Percentiles rank a stretch among this genome's conserved stretches.
Conservation (phyloP, 1,139 yeast species). For the Candida sp. region DNA sequence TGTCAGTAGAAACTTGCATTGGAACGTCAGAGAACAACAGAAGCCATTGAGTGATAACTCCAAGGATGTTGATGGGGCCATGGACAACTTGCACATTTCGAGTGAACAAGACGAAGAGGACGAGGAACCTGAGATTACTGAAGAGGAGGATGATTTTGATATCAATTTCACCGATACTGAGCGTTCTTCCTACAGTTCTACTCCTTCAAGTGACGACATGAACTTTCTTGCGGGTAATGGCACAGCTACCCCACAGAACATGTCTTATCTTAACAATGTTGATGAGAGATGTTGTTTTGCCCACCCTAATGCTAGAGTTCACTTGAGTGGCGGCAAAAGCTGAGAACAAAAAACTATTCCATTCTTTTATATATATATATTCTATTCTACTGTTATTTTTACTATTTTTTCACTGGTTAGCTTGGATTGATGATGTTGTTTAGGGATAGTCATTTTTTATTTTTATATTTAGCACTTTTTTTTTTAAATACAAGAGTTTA, state of each 20-base stretch:
- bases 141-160: constrained; percentile 25
- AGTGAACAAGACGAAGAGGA: constrained; percentile 5
- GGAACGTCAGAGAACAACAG: constrained; percentile 87
- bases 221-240: constrained; percentile 27
- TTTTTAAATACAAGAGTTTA: background rate
- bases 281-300: constrained; percentile 44
- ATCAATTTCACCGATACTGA: constrained; percentile 29
- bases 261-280: constrained; percentile 21
- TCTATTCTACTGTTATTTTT: too few relatives aligned
- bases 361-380: background rate
- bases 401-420: background rate
- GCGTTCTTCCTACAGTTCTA: constrained; percentile 11
- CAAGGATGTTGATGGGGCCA: constrained; percentile 6
- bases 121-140: constrained; percentile 7
- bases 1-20: constrained; percentile 80
- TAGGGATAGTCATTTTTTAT: background rate
- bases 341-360: background rate
- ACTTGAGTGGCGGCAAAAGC: constrained; percentile 20
- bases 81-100: constrained; percentile 16
- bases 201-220: constrained; percentile 19
- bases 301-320: constrained; percentile 43
- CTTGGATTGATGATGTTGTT: background rate
- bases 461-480: background rate
- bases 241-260: constrained; percentile 35
- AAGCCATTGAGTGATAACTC: constrained; percentile 55